A percentile compares a stretch with the other conserved stretches of the same genome.
phyloP scores from a whole-genome alignment of 495 filamentous ascomycete genomes.

The Letharia lupina region DNA sequence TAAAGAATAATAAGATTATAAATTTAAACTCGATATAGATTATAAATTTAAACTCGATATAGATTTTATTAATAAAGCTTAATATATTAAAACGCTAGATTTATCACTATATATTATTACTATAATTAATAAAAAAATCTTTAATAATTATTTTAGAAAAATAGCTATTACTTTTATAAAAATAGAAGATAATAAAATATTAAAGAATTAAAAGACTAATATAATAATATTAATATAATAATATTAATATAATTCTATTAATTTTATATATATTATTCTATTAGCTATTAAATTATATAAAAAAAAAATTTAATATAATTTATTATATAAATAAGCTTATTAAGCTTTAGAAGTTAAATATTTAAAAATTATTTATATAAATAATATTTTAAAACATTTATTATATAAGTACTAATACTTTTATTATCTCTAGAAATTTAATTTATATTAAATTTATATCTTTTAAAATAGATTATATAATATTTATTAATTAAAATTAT shows the following conservation, averaged over 20 bases:
- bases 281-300: not conserved
- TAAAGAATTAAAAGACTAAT: slow-evolving; percentile 10
- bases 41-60: too few species aligned
- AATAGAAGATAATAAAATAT: too few species aligned
- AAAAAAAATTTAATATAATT: not conserved
- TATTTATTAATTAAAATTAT: not conserved
- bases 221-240: slow-evolving; percentile 18
- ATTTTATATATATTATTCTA: slow-evolving; percentile 19
- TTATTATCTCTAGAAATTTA: not conserved
- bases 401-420: not conserved
- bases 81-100: too few species aligned
- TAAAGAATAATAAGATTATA: not conserved
- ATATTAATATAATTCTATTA: slow-evolving; percentile 14
- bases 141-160: too few species aligned
- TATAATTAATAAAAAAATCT: too few species aligned
- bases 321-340: slow-evolving; percentile 2
- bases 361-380: slow-evolving; percentile 3
- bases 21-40: too few species aligned
- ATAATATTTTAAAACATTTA: not conserved
- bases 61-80: too few species aligned
- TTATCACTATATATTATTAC: too few species aligned
- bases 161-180: too few species aligned
- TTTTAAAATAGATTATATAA: not conserved
- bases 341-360: not conserved
- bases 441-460: not conserved